phyloP scores from a whole-genome alignment of 768 basidiomycete genomes.

The Lactarius psammicola region DNA sequence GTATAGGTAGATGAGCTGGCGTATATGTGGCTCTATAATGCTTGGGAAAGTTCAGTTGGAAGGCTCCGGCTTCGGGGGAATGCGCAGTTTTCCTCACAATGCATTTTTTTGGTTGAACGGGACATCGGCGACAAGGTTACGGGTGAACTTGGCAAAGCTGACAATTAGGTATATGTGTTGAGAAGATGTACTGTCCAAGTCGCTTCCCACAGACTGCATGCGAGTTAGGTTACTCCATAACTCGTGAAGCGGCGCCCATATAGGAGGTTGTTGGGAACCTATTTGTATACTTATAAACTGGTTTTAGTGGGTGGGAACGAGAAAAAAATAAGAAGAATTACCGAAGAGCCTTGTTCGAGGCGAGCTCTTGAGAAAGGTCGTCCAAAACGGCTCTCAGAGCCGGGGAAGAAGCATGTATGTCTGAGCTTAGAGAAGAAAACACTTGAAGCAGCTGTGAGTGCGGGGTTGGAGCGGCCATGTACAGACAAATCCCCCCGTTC shows the following conservation, averaged over 20 bases:
- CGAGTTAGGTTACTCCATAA: conserved; percentile 48
- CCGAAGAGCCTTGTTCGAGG: conserved; percentile 23
- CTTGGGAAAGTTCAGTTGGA: conserved; percentile 39
- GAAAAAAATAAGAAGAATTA: background rate
- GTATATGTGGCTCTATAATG: conserved; percentile 66
- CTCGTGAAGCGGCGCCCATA: conserved; percentile 24
- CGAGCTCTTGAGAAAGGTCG: conserved; percentile 18
- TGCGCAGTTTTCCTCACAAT: conserved; percentile 53
- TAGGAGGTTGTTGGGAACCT: conserved; percentile 21
- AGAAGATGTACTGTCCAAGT: conserved; percentile 43
- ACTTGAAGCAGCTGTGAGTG: conserved; percentile 18
- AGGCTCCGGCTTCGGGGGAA: background rate
- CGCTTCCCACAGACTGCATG: conserved; percentile 38
- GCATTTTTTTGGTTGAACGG: conserved; percentile 67
- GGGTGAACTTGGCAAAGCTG: conserved; percentile 67
- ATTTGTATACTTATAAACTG: conserved; percentile 16
- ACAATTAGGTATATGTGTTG: conserved; percentile 33
- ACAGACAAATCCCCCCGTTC: background rate
- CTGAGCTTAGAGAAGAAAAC: conserved; percentile 7
- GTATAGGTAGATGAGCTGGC: conserved; percentile 65
- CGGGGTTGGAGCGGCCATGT: background rate
- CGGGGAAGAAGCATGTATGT: background rate
- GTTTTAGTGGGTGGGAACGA: background rate
- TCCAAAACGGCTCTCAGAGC: conserved; percentile 5
- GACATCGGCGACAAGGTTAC: conserved; percentile 79